Percentiles rank a stretch among this genome's conserved stretches.
Evolutionary conservation across 208 protist genomes (phyloP).

Genomic region (Leishmania lainsoni): DNA sequence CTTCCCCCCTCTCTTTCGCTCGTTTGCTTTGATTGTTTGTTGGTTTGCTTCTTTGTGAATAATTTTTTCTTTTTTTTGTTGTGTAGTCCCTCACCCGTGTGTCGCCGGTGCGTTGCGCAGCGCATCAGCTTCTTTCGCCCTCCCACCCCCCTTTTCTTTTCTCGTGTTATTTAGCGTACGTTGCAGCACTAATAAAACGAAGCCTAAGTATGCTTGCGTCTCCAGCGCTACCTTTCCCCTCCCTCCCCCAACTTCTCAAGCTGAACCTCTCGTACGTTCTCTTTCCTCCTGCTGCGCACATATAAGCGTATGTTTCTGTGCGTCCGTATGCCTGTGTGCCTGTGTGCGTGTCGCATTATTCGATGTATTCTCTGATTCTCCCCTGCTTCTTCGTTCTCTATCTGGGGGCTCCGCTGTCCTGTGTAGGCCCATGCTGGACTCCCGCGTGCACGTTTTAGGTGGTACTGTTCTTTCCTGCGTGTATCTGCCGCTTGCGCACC

Average conservation of each 20-base stretch:
- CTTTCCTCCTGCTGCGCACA: not conserved
- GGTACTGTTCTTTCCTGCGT: not conserved
- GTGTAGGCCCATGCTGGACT: not conserved
- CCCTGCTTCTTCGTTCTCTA: not conserved
- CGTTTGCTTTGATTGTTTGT: not conserved
- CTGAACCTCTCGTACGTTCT: not conserved
- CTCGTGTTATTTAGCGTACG: not conserved
- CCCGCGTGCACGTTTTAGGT: not conserved
- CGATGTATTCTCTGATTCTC: conserved; percentile 1
- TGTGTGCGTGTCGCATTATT: not conserved
- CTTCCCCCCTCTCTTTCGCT: conserved; percentile 8
- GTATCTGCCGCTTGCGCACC: not conserved
- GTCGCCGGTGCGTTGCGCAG: not conserved
- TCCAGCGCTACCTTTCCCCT: not conserved
- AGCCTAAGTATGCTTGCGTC: not conserved
- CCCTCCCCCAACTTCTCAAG: not conserved
- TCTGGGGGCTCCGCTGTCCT: not conserved
- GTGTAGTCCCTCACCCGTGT: not conserved
- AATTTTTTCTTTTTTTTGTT: too few species aligned
- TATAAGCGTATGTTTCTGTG: not conserved
- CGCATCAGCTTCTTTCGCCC: not conserved
- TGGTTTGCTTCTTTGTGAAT: not conserved
- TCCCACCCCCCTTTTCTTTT: not conserved
- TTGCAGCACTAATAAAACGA: not conserved
- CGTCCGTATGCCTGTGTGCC: not conserved